Conservation (phyloP, 257 asterid species). For the Penstemon barbatus region DNA sequence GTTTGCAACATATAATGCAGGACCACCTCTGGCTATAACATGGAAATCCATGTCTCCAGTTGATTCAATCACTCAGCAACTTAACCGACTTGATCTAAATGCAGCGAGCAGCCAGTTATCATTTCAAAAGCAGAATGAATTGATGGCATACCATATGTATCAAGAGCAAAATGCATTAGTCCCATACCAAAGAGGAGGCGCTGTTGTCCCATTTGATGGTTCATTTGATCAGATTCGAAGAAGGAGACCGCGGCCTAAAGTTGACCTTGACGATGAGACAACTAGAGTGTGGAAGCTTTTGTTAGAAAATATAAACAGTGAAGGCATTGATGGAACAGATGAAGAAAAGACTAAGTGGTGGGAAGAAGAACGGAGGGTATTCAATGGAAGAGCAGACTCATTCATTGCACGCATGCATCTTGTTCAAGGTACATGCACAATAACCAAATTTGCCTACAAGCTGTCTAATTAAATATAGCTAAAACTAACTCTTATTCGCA, state of each 20-base stretch:
- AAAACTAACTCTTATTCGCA: conserved; percentile 9
- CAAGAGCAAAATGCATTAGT: conserved; percentile 60
- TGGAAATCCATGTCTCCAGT: conserved; percentile 47
- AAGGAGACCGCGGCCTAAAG: conserved; percentile 69
- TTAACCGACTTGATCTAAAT: conserved; percentile 54
- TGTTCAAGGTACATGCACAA: conserved; percentile 56
- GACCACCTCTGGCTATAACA: conserved; percentile 50
- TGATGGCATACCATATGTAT: conserved; percentile 34
- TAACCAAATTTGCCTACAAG: conserved; percentile 18
- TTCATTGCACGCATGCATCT: conserved; percentile 81
- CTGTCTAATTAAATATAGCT: conserved; percentile 11
- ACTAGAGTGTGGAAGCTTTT: conserved; percentile 62
- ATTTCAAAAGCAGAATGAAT: conserved; percentile 36
- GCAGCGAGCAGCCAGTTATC: conserved; percentile 34
- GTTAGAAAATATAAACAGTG: conserved; percentile 54
- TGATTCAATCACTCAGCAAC: conserved; percentile 56
- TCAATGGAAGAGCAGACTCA: conserved; percentile 61
- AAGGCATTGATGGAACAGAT: conserved; percentile 58
- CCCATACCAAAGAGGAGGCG: conserved; percentile 66
- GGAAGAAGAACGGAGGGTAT: conserved; percentile 66
- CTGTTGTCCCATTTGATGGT: conserved; percentile 57
- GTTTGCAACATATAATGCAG: conserved; percentile 47
- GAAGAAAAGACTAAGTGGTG: conserved; percentile 62
- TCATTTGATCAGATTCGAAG: conserved; percentile 44
- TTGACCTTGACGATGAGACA: conserved; percentile 73